Conservation (phyloP, 2,329 filamentous ascomycete species). For the Stemphylium lycopersici region DNA sequence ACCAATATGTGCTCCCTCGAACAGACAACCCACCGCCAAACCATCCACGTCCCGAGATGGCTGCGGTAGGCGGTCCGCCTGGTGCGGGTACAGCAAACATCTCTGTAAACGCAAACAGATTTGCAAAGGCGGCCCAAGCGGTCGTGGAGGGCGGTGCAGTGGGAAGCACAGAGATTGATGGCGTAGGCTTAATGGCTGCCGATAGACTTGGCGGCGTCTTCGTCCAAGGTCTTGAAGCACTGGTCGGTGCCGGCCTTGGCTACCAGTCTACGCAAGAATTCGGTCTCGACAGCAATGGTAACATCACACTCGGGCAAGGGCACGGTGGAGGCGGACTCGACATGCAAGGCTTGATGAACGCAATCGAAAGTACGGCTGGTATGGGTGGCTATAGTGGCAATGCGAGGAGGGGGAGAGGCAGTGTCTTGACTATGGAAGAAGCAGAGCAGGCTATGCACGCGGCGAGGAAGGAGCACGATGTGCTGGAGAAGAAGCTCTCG, state of each 20-base stretch:
- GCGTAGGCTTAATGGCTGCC: constrained; percentile 42
- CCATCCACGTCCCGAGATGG: constrained; percentile 43
- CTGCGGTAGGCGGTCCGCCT: constrained; percentile 43
- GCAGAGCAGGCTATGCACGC: constrained; percentile 44
- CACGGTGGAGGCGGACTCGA: constrained; percentile 19
- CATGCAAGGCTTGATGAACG: constrained; percentile 34
- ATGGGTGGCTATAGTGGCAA: constrained; percentile 16
- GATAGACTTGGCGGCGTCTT: constrained; percentile 45
- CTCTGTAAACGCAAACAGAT: constrained; percentile 37
- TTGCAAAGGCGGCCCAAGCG: constrained; percentile 43
- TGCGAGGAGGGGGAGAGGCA: constrained; percentile 21
- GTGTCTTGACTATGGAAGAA: constrained; percentile 44
- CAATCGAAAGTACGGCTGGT: constrained; percentile 18
- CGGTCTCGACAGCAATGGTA: constrained; percentile 30
- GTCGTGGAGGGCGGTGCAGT: constrained; percentile 43
- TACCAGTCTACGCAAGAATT: constrained; percentile 32
- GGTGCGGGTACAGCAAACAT: constrained; percentile 39
- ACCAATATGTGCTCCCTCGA: constrained; percentile 46
- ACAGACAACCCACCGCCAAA: constrained; percentile 43
- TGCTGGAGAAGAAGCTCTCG: constrained; percentile 45
- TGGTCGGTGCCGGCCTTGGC: constrained; percentile 42
- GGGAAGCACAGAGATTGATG: constrained; percentile 40
- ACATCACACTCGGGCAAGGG: constrained; percentile 20
- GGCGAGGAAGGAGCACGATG: constrained; percentile 46
- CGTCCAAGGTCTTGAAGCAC: constrained; percentile 44